Conservation (phyloP, 202 grass and related monocot genomes). For the Brachypodium distachyon region DNA sequence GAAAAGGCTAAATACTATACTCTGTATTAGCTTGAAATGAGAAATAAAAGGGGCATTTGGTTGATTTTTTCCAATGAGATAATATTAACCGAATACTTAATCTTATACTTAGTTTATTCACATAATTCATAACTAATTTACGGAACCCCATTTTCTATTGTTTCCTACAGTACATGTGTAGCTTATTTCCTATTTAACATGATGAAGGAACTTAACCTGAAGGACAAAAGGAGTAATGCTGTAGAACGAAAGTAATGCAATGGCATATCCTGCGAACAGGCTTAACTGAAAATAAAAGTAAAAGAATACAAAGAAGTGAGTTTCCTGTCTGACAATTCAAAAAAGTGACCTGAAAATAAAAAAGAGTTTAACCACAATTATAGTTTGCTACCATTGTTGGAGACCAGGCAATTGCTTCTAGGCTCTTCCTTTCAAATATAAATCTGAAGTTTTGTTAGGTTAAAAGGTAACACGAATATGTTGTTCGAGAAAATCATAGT, state of each 20-base stretch:
- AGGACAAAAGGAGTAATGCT: constrained; percentile 60
- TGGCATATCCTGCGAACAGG: constrained; percentile 60
- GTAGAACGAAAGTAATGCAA: constrained; percentile 60
- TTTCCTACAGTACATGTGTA: not conserved
- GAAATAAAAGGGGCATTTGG: not conserved
- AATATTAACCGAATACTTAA: not conserved
- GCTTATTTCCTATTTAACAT: not conserved
- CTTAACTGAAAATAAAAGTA: constrained; percentile 41
- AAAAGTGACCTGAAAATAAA: not conserved
- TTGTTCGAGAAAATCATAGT: not conserved
- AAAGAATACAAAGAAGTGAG: constrained; percentile 1
- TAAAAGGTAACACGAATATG: constrained; percentile 17
- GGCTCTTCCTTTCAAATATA: constrained; percentile 65
- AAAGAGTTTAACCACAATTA: not conserved
- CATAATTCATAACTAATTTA: not conserved
- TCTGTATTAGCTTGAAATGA: not conserved
- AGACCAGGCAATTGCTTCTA: constrained; percentile 66
- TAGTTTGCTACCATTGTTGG: constrained; percentile 50
- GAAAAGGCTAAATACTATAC: not conserved
- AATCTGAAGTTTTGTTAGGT: constrained; percentile 33
- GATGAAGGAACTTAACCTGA: constrained; percentile 40
- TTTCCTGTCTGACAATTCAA: constrained; percentile 8
- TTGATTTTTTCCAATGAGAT: not conserved
- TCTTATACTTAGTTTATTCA: constrained; percentile 7
- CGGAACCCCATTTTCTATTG: not conserved